These are phyloP conservation scores for Collybiopsis confluens DNA, from an alignment of 768 basidiomycete genomes.

Conservation along the genomic window DNA sequence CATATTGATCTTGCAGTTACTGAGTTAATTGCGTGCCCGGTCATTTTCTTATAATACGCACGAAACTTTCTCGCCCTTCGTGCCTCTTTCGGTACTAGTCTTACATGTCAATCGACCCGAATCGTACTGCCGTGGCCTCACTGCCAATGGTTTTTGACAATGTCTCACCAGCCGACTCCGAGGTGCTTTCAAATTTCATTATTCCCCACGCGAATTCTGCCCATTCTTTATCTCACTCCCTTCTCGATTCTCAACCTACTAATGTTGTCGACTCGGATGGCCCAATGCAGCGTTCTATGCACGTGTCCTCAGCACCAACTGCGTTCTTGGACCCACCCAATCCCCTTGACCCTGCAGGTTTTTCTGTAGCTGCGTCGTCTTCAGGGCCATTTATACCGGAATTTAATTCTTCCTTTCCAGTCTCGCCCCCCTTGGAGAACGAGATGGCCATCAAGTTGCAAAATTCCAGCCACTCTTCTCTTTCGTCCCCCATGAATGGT, in stretches of 20 bases:
- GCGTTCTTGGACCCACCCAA: conserved; percentile 24
- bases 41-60: conserved; percentile 2
- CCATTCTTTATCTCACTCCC: conserved; percentile 26
- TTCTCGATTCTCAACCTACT: conserved; percentile 17
- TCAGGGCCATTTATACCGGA: conserved; percentile 38
- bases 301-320: conserved; percentile 29
- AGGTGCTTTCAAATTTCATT: conserved; percentile 21
- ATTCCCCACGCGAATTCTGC: conserved; percentile 15
- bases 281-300: conserved; percentile 26
- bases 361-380: conserved; percentile 11
- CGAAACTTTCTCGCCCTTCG: conserved; percentile 1
- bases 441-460: conserved; percentile 34
- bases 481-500: conserved; percentile 14
- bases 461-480: conserved; percentile 25
- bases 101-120: conserved; percentile 8
- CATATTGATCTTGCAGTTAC: conserved; percentile 4
- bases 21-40: conserved; percentile 1
- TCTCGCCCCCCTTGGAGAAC: conserved; percentile 25
- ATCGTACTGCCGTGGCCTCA: conserved; percentile 3
- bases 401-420: conserved; percentile 17
- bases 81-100: conserved; percentile 6
- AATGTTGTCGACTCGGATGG: conserved; percentile 23
- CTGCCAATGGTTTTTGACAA: conserved; percentile 32
- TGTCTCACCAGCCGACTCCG: conserved; percentile 21
- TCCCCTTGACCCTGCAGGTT: conserved; percentile 7